Conservation (phyloP, 306 rosid genomes). For the Pterocarpus santalinus region DNA sequence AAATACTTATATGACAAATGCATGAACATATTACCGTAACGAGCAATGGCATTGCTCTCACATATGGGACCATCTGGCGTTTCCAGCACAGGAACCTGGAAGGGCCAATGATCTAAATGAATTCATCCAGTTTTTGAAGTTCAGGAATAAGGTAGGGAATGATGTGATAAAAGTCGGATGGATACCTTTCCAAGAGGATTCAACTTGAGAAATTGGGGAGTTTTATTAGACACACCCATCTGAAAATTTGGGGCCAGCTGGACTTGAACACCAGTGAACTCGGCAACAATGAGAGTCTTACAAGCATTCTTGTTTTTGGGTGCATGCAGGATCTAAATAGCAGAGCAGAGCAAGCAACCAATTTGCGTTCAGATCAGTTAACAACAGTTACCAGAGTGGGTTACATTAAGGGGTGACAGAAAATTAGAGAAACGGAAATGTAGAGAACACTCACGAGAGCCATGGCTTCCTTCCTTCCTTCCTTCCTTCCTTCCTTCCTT, state of each 20-base stretch:
- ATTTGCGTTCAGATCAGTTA: background rate
- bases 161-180: background rate
- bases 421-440: background rate
- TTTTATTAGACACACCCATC: slow-evolving; percentile 78
- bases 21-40: slow-evolving; percentile 59
- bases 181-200: slow-evolving; percentile 86
- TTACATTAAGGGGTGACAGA: no score
- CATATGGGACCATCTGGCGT: slow-evolving; percentile 81
- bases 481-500: no score
- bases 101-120: no score
- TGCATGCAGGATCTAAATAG: slow-evolving; percentile 66
- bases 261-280: slow-evolving; percentile 68
- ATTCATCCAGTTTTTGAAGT: background rate
- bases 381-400: background rate
- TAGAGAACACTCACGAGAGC: background rate
- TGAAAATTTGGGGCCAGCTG: slow-evolving; percentile 59
- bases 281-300: slow-evolving; percentile 71
- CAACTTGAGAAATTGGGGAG: slow-evolving; percentile 81
- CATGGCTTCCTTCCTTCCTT: background rate
- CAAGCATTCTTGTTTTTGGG: slow-evolving; percentile 64
- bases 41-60: slow-evolving; percentile 91
- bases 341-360: background rate
- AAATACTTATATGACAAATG: no score
- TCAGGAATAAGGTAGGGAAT: background rate
- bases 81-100: slow-evolving; percentile 78